Evolutionary conservation across 495 filamentous ascomycete species (phyloP).

Genomic region (Daldinia grandis): DNA sequence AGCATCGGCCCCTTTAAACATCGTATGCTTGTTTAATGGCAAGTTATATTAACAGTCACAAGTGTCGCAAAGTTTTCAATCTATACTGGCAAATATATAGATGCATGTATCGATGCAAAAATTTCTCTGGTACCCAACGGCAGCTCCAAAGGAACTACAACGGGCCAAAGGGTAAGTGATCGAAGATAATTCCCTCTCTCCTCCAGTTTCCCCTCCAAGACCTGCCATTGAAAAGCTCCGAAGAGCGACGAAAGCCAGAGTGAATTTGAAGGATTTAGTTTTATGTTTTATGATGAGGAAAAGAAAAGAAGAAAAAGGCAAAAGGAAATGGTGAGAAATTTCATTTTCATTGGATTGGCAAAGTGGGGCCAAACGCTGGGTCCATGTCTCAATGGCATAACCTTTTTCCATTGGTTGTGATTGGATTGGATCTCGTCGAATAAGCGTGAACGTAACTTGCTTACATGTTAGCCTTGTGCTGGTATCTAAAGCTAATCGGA

Average conservation of each 20-base stretch:
- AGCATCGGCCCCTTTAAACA: not conserved
- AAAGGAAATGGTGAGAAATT: constrained; percentile 8
- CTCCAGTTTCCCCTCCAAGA: constrained; percentile 81
- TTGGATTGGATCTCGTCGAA: not conserved
- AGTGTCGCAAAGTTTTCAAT: not conserved
- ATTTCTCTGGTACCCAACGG: constrained; percentile 57
- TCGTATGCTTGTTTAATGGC: not conserved
- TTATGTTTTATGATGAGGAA: constrained; percentile 67
- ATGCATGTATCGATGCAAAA: constrained; percentile 52
- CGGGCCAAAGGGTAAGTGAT: constrained; percentile 62
- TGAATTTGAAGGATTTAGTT: constrained; percentile 87
- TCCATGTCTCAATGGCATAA: constrained; percentile 18
- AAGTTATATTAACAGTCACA: not conserved
- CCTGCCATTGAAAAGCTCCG: constrained; percentile 60
- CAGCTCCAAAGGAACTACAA: constrained; percentile 40
- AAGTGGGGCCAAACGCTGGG: constrained; percentile 12
- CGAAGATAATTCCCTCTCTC: constrained; percentile 64
- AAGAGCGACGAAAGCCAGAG: constrained; percentile 69
- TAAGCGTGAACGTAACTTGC: not conserved
- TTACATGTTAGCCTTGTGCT: not conserved
- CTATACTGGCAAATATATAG: not conserved
- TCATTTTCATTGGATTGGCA: constrained; percentile 17
- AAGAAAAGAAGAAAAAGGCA: constrained; percentile 50
- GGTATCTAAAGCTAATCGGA: not conserved
- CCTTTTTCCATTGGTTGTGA: constrained; percentile 13